Base-by-base conservation (phyloP, 345 rosid species). In the Salix brachista region DNA sequence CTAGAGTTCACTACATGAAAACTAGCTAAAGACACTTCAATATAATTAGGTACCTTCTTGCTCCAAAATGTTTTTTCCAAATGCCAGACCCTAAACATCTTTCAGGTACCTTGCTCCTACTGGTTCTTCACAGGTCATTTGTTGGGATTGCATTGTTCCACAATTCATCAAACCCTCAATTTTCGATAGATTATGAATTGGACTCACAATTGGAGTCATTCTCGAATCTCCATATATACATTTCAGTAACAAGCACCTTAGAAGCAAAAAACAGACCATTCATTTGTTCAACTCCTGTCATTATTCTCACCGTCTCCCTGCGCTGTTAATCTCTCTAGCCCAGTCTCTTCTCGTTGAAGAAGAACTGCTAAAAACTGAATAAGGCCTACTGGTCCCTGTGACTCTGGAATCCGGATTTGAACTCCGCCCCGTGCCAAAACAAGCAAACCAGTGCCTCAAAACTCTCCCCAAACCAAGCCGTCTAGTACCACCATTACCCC, bases 301-400 rank as follows among this genome's bases (percentile, higher is more conserved):
- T 36, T 30, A 6, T 18, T 66, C 77, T 7, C 52, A 41, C 21
- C 82, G 58, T 56, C 87, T 75, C 48, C 85, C 28, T 13, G 68
- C 79, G 8, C 56, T 44, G 25, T 75, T 73, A 50, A 77, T 34
- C 76, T 80, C 84, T 39, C 73, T 25, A 50, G 70, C 78, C 80
- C 82, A 75, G 11, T 77, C 81, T 39, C 87, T 78, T 50, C 82
- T 80, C 46, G 80, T 67, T 42, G 86, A 61, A 32, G 86, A 71
- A 5, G 69, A 25, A 18, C 78, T 25, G 25, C 69, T 77, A 8
- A 78, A 76, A 65, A 67, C 18, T 0, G 77, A 66, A 69, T 65
- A 19, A 2, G 85, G 44, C 75, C 82, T 72, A 62, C 77, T 71
- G 30, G 81, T 82, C 25, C 70, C 28, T 1, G 26, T 67, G 42